A percentile compares a stretch with the other conserved stretches of the same genome.
Conservation (phyloP, 768 basidiomycete genomes). For the Pholiota microspora region DNA sequence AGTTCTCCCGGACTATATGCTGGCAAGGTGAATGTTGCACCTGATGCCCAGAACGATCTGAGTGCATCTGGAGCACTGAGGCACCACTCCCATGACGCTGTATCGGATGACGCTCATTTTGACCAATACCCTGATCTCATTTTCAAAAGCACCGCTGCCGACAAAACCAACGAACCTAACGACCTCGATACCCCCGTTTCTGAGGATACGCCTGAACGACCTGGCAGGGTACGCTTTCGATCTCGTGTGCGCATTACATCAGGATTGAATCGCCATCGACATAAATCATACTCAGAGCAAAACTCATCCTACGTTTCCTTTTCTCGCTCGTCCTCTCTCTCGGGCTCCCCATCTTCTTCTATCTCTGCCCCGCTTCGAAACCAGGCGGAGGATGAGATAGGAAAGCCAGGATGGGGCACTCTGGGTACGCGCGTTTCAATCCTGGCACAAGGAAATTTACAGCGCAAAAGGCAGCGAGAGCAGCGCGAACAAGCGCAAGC, state of each 20-base stretch:
- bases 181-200: conserved; percentile 18
- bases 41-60: not conserved
- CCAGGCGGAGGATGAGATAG: conserved; percentile 42
- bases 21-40: not conserved
- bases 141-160: conserved; percentile 11
- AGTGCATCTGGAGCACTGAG: too few relatives aligned
- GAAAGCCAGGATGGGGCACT: conserved; percentile 56
- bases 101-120: too few relatives aligned
- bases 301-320: conserved; percentile 16
- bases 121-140: conserved; percentile 5
- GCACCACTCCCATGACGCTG: conserved; percentile 7
- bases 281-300: conserved; percentile 15
- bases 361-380: conserved; percentile 78
- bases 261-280: conserved; percentile 52
- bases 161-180: conserved; percentile 17
- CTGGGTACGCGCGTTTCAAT: conserved; percentile 54
- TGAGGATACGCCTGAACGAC: conserved; percentile 15
- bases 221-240: conserved; percentile 57
- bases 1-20: not conserved
- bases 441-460: conserved; percentile 27
- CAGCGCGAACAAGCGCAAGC: conserved; percentile 11
- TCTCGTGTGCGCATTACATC: conserved; percentile 78
- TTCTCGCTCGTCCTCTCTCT: conserved; percentile 40
- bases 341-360: conserved; percentile 73
- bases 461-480: conserved; percentile 17